Evolutionary conservation across 2,329 filamentous ascomycete genomes (phyloP).

Genomic region (Scolecobasidium constrictum): DNA sequence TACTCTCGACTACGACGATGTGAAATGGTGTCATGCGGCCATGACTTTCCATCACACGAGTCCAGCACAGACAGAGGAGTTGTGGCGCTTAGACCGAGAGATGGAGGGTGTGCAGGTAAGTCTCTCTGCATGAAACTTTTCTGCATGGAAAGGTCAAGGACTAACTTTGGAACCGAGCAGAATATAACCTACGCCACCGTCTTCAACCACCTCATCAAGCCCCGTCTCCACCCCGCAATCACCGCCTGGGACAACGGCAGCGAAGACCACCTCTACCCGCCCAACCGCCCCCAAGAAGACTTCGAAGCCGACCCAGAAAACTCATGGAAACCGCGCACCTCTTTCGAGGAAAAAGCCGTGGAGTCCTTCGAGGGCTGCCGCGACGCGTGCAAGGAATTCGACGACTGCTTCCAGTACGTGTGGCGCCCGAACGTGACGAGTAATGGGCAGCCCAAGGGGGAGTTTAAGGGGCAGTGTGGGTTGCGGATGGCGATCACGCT

Average conservation of each 20-base stretch:
- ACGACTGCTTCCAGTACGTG: background rate
- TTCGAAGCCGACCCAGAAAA: background rate
- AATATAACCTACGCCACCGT: background rate
- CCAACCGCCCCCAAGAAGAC: background rate
- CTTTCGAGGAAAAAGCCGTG: background rate
- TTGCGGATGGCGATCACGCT: background rate
- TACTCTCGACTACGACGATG: constrained; percentile 27
- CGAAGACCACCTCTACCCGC: background rate
- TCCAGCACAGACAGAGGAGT: constrained; percentile 15
- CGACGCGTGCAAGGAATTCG: background rate
- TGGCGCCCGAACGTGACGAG: background rate
- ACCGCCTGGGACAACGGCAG: background rate
- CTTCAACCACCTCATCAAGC: background rate
- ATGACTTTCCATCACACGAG: constrained; percentile 25
- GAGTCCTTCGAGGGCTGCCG: background rate
- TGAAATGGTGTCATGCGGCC: constrained; percentile 31
- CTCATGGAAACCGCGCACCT: background rate
- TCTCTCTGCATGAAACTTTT: too few species aligned
- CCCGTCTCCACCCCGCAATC: background rate
- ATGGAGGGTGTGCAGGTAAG: background rate
- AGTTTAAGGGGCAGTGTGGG: background rate
- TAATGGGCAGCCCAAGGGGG: background rate
- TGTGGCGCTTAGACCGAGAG: constrained; percentile 19
- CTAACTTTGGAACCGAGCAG: too few species aligned
- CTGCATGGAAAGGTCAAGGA: too few species aligned